Evolutionary conservation across 441 rosid genomes (phyloP).

Genomic region (Brassica balearica): DNA sequence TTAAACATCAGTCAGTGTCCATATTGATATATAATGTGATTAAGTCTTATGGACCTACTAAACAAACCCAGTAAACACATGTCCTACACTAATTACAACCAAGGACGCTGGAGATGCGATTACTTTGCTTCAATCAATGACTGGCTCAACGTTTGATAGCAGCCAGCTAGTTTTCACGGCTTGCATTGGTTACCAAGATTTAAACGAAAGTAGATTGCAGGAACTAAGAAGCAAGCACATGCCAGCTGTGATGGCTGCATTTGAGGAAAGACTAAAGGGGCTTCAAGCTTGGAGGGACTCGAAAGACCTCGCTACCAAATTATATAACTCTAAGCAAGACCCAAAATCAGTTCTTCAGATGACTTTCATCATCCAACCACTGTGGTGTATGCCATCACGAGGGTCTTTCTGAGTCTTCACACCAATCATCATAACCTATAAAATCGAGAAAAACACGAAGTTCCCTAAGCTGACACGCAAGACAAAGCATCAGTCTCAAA

Average conservation of each 20-base stretch:
- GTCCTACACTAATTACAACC: constrained; percentile 91
- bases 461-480: constrained; percentile 96
- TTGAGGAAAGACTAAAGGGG: constrained; percentile 87
- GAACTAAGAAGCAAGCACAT: constrained; percentile 87
- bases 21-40: too few relatives aligned
- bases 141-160: constrained; percentile 97
- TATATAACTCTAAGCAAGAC: constrained; percentile 23
- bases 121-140: constrained; percentile 87
- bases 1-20: constrained; percentile 37
- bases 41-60: too few relatives aligned
- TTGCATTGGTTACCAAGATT: constrained; percentile 93
- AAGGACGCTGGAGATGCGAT: constrained; percentile 98
- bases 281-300: constrained; percentile 86
- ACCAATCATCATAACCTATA: constrained; percentile 80
- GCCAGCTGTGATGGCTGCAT: constrained; percentile 69
- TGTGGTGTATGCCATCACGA: constrained; percentile 90
- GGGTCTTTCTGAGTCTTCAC: constrained; percentile 92
- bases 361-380: constrained; percentile 97
- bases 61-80: constrained; percentile 39
- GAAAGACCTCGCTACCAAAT: constrained; percentile 36
- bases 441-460: constrained; percentile 77
- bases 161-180: constrained; percentile 97
- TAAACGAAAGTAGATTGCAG: constrained; percentile 70
- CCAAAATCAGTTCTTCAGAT: constrained; percentile 64
- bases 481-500: constrained; percentile 92